Percentiles rank a stretch among this genome's conserved stretches.
These are phyloP conservation scores for Penicillium sp. DNA, from an alignment of 2,329 filamentous ascomycete species.

Conservation along the genomic window DNA sequence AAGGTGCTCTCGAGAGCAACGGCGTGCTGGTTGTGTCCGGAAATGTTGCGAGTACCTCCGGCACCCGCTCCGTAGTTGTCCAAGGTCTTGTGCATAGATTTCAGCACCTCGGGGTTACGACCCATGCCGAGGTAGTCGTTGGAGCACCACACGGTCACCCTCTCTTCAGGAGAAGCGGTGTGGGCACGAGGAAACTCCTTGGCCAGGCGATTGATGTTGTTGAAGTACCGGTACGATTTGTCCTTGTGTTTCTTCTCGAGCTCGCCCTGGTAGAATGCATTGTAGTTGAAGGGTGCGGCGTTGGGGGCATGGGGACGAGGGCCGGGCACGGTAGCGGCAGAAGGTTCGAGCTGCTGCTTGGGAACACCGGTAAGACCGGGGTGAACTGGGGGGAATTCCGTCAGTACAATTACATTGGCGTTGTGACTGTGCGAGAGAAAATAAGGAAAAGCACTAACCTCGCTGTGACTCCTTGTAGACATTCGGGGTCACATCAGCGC, in stretches of 20 bases:
- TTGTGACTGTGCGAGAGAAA: too few relatives aligned
- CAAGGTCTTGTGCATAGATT: slow-evolving; percentile 86
- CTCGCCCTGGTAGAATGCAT: slow-evolving; percentile 76
- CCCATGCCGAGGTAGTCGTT: slow-evolving; percentile 99
- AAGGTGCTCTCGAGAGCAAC: slow-evolving; percentile 72
- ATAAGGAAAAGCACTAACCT: too few relatives aligned
- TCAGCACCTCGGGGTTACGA: slow-evolving; percentile 73
- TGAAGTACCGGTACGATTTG: slow-evolving; percentile 99
- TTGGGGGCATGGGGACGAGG: slow-evolving; percentile 36
- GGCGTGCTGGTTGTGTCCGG: slow-evolving; percentile 91
- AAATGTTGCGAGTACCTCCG: slow-evolving; percentile 93
- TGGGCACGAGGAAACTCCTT: slow-evolving; percentile 94
- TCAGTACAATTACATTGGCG: too few relatives aligned
- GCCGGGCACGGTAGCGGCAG: too few relatives aligned
- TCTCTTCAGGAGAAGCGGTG: slow-evolving; percentile 71
- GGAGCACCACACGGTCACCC: slow-evolving; percentile 96
- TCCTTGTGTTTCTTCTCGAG: slow-evolving; percentile 99
- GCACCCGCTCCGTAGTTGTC: slow-evolving; percentile 92
- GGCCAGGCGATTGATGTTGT: slow-evolving; percentile 98
- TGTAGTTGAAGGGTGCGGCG: slow-evolving; percentile 69
- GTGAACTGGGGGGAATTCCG: too few relatives aligned
- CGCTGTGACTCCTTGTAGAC: too few relatives aligned
- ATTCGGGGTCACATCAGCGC: too few relatives aligned
- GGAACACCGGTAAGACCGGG: too few relatives aligned
- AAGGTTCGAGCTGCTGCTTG: too few relatives aligned